Conservation (phyloP, 805 yeast species). For the Tetrapisispora nanseiensis region DNA sequence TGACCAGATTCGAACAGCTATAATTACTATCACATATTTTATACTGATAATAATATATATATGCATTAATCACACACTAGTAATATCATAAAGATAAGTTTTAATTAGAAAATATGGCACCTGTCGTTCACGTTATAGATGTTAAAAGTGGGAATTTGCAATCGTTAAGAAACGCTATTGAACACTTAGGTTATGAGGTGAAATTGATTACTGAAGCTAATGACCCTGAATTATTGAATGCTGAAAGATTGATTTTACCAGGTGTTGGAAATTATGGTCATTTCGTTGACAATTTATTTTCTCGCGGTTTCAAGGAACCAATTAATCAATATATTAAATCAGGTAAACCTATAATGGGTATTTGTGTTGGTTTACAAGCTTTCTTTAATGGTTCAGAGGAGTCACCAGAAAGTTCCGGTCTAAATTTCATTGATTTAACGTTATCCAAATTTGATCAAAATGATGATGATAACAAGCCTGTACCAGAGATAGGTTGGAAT, state of each 20-base stretch:
- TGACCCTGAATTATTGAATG: conserved; percentile 41
- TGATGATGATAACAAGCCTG: conserved; percentile 56
- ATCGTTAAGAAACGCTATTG: conserved; percentile 80
- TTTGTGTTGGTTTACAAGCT: conserved; percentile 93
- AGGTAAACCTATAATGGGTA: conserved; percentile 91
- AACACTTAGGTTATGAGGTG: conserved; percentile 62
- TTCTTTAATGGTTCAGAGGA: conserved; percentile 71
- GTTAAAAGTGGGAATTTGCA: conserved; percentile 91
- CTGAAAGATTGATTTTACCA: conserved; percentile 63
- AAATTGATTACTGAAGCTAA: conserved; percentile 47
- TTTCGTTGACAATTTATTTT: conserved; percentile 61
- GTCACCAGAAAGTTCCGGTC: conserved; percentile 51
- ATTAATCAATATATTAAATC: conserved; percentile 53
- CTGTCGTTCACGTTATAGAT: conserved; percentile 58
- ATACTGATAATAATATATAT: too few relatives aligned
- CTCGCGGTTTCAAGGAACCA: conserved; percentile 56
- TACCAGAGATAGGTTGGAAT: conserved; percentile 98
- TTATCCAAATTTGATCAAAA: conserved; percentile 52
- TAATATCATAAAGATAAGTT: too few relatives aligned
- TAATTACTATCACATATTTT: too few relatives aligned
- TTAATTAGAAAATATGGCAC: not conserved
- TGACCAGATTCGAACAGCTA: too few relatives aligned
- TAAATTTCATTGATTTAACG: conserved; percentile 44
- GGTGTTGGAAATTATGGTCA: conserved; percentile 98
- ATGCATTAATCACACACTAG: too few relatives aligned